Evolutionary conservation across 352 stramenopile species (phyloP), one percentile per base, ranked within the genome.

Genomic region (Phytopythium chamaehyphon): DNA sequence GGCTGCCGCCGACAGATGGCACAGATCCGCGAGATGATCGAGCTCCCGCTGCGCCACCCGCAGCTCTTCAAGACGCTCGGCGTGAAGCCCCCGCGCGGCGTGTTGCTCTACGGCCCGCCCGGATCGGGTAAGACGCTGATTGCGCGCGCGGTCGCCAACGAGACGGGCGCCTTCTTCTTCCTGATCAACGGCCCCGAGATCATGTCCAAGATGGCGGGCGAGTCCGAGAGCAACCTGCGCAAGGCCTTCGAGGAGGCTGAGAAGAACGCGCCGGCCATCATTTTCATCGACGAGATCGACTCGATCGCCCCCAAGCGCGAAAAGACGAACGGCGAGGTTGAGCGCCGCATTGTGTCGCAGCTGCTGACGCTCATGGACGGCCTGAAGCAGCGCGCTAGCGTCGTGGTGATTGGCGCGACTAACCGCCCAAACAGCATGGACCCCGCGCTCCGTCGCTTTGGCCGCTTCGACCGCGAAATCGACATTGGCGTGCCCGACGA

Each of bases 261-360:
- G 76, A 99, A 99, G 84, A 99, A 99, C 70, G 95, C 96, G 3
- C 97, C 97, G 19, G 90, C 96, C n/a, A 99, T 99, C 69, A 99
- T 99, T 60, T 99, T 99, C 64, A 99, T 99, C 69, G 97, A 99
- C 76, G 97, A 99, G 58, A 99, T 99, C 61, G 97, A 99, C 68
- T 99, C 96, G 14, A 91, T 94, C 54, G 96, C 96, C 9, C 97
- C 97, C 1, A 99, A 99, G 77, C 84, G 97, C 74, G 97, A 99
- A 54, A 99, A 99, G 83, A 98, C 96, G 18, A 98, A 99, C 66
- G 97, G 97, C 35, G 97, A 99, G 69, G 96, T 99, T 18, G 97
- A 99, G 70, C 90, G 95, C 48, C 92, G 97, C 59, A 99, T 99
- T 63, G 97, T 99, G 23, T 98, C 82, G 58, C 96, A 99, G 81